These are phyloP conservation scores for Lachnellula arida DNA, from an alignment of 2,329 filamentous ascomycete species.

Conservation along the genomic window DNA sequence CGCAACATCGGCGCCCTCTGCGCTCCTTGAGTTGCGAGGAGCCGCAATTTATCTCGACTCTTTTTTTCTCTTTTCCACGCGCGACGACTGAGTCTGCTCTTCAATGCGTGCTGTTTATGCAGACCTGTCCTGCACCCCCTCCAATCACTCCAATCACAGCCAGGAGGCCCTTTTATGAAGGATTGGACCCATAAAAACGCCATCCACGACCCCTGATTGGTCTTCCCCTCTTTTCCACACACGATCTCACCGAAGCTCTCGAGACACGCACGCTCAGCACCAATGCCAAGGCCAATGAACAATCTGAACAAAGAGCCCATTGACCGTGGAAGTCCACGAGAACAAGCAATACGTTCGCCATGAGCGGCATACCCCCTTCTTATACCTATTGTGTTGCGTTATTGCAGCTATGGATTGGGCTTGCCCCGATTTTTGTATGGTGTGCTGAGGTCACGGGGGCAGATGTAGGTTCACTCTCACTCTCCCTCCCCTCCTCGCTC, in stretches of 20 bases:
- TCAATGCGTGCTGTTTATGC: conserved; percentile 5
- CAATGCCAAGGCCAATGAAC: conserved; percentile 6
- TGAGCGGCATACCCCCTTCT: neutral
- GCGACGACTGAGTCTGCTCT: neutral
- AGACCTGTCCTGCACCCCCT: neutral
- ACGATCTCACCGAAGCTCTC: conserved; percentile 12
- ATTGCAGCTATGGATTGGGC: neutral
- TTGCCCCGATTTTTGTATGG: neutral
- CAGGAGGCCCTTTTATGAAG: neutral
- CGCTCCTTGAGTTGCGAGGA: neutral
- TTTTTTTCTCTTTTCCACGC: neutral
- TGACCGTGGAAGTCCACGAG: neutral
- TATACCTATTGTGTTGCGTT: neutral
- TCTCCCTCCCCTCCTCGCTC: neutral
- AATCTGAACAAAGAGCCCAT: neutral
- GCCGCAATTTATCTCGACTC: conserved; percentile 1
- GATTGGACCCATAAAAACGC: neutral
- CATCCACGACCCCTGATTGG: conserved; percentile 18
- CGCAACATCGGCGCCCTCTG: neutral
- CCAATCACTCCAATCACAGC: conserved; percentile 11
- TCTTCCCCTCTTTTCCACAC: conserved; percentile 1
- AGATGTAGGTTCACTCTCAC: neutral
- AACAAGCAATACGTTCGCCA: neutral
- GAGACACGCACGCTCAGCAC: conserved; percentile 6
- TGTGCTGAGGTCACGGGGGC: neutral